A percentile compares a stretch with the other conserved stretches of the same genome.
These are phyloP conservation scores for Erythrophleum fordii DNA, from an alignment of 306 rosid species.

Conservation along the genomic window DNA sequence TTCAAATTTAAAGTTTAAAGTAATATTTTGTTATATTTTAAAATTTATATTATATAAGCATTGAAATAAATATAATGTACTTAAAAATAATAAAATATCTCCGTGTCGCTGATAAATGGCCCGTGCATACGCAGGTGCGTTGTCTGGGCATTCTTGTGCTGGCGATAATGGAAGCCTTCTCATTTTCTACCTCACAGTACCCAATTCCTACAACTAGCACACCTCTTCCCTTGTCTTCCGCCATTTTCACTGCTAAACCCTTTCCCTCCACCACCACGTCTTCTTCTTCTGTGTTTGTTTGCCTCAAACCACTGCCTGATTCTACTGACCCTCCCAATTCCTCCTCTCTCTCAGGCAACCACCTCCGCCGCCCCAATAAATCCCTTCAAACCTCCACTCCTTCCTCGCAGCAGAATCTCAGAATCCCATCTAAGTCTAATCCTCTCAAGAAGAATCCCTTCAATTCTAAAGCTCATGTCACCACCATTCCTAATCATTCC, in stretches of 20 bases:
- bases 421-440: slow-evolving; percentile 55
- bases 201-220: slow-evolving; percentile 35
- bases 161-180: slow-evolving; percentile 64
- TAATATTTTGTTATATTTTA: no score
- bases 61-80: no score
- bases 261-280: background rate
- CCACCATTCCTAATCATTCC: slow-evolving; percentile 30
- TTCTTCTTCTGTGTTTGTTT: slow-evolving; percentile 46
- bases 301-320: slow-evolving; percentile 53
- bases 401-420: slow-evolving; percentile 38
- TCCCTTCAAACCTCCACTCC: slow-evolving; percentile 50
- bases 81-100: no score
- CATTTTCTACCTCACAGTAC: slow-evolving; percentile 52
- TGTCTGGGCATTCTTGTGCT: background rate
- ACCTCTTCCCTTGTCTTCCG: slow-evolving; percentile 37
- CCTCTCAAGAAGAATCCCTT: slow-evolving; percentile 57
- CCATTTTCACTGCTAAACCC: slow-evolving; percentile 7
- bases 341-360: slow-evolving; percentile 40
- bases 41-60: no score
- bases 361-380: slow-evolving; percentile 72
- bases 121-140: background rate
- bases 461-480: slow-evolving; percentile 34
- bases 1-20: no score
- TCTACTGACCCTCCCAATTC: slow-evolving; percentile 41
- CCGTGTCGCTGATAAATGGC: background rate